Base-by-base conservation (phyloP, 495 filamentous ascomycete genomes). In the Hypoxylon lienhwacheense region DNA sequence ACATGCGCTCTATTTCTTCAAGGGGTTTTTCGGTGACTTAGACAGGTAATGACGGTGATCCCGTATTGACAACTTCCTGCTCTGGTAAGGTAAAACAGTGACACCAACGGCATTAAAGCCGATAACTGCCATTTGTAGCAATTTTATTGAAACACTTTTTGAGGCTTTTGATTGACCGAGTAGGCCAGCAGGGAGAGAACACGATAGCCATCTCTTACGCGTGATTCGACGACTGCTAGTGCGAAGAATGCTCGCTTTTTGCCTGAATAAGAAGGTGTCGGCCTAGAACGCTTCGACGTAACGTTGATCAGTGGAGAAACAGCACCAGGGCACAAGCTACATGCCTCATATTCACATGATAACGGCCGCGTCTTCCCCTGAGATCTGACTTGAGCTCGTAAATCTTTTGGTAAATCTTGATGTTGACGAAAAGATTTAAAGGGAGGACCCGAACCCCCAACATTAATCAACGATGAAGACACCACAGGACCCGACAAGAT, bases 231-330 rank as follows among this genome's bases (percentile, higher is more conserved):
- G 16, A 32, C 8, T 5, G 15, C 42, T 54, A 47, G 51, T 21
- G 42, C 51, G 42, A 10, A 24, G 51, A 40, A 10, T 8, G 19
- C 14, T 54, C 51, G 42, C 17, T 26, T 33, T 32, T 47, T 12
- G 51, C 51, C 51, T 40, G 26, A 54, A 47, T 24, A 46, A 54
- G 51, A 54, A 54, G 51, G 51, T 54, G 20, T 35, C 22, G 42
- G 42, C 14, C 19, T 24, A 26, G 14, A 12, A 26, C 42, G 17
- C 35, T 47, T 41, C 34, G 41, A 33, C 19, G 34, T 26, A 39
- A 15, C 50, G 51, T 26, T 32, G 51, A 54, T 54, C 51, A 32
- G 51, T 46, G 51, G 51, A 34, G 43, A 25, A 47, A 19, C n/a
- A n/a, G n/a, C n/a, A 39, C 7, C 32, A 32, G 31, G 32, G 44